Base-by-base conservation (phyloP, 345 rosid genomes). In the Acer negundo region DNA sequence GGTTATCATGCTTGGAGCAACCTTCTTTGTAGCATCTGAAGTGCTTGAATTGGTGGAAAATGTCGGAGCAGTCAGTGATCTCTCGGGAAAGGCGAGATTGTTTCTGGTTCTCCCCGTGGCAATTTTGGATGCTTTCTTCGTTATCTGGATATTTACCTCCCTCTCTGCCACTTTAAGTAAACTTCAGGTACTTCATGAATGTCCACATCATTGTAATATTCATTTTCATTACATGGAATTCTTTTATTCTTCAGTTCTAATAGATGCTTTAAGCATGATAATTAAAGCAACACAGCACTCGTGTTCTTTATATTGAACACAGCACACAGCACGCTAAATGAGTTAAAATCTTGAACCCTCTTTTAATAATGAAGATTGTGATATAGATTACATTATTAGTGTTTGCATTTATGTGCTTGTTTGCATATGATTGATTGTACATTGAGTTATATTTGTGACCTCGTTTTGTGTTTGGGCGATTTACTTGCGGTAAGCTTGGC, bases 101-200 rank as follows among this genome's bases (percentile, higher is more conserved):
- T 90, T 94, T 82, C 82, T 94, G 75, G 89, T 87, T 79, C 97
- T 96, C 69, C 98, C 98, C 3, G 97, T 89, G 38, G 98, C 93
- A 0, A 59, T 94, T 77, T 82, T 96, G 86, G 99, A 96, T 89
- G 95, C 99, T 65, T 96, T 94, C 89, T 88, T 94, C 88, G 91
- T 92, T 78, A 80, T 96, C 67, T 96, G 99, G 99, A 92, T 94
- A 83, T 96, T 96, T 75, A 91, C 87, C 75, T 94, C 98, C 1
- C 98, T 96, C 58, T 94, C 98, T 40, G 84, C 95, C 67, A 96
- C 99, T 26, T 77, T 96, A 75, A 96, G 85, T 78, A 96, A 96
- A 83, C 97, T 96, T 77, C 98, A 94, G 94, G 97, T 92, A 87
- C 78, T 58, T 69, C 70, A 16, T 22, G 24, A 59, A 78, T 76